phyloP scores from a whole-genome alignment of 2,329 filamentous ascomycete species.

The Cladosporium sp. region DNA sequence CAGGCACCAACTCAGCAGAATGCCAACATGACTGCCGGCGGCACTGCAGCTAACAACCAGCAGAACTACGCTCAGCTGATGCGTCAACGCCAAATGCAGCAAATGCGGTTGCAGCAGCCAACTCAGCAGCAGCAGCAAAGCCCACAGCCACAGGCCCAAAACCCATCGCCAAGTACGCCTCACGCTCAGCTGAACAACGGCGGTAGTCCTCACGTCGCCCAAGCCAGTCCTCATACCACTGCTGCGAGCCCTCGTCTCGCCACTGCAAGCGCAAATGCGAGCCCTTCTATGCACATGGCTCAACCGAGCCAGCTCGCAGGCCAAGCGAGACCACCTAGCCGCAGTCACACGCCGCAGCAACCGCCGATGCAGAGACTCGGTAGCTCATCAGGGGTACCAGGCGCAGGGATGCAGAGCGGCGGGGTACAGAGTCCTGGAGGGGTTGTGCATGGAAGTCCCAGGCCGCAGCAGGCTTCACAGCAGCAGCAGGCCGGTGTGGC shows the following conservation, averaged over 20 bases:
- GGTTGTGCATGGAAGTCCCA: conserved; percentile 27
- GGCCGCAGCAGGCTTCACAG: conserved; percentile 14
- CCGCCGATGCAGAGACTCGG: conserved; percentile 26
- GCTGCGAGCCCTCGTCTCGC: conserved; percentile 20
- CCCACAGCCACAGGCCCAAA: not conserved
- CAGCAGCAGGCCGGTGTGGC: conserved; percentile 29
- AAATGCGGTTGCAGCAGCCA: conserved; percentile 27
- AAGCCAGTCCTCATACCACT: conserved; percentile 28
- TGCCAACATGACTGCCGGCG: not conserved
- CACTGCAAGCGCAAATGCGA: conserved; percentile 17
- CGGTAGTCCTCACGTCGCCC: conserved; percentile 26
- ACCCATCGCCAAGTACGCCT: conserved; percentile 20
- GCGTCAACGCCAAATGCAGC: conserved; percentile 25
- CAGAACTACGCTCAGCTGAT: conserved; percentile 29
- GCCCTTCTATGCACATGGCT: conserved; percentile 11
- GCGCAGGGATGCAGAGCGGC: conserved; percentile 29
- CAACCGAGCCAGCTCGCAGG: conserved; percentile 13
- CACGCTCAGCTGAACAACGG: conserved; percentile 21
- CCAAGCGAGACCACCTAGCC: conserved; percentile 22
- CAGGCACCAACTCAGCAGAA: conserved; percentile 10
- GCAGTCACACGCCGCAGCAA: conserved; percentile 28
- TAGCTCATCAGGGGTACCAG: conserved; percentile 22
- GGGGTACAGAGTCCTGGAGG: conserved; percentile 13
- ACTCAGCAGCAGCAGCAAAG: conserved; percentile 19
- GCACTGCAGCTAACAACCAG: conserved; percentile 13